phyloP scores from a whole-genome alignment of 1,284 basidiomycete genomes.

The Malassezia japonica region DNA sequence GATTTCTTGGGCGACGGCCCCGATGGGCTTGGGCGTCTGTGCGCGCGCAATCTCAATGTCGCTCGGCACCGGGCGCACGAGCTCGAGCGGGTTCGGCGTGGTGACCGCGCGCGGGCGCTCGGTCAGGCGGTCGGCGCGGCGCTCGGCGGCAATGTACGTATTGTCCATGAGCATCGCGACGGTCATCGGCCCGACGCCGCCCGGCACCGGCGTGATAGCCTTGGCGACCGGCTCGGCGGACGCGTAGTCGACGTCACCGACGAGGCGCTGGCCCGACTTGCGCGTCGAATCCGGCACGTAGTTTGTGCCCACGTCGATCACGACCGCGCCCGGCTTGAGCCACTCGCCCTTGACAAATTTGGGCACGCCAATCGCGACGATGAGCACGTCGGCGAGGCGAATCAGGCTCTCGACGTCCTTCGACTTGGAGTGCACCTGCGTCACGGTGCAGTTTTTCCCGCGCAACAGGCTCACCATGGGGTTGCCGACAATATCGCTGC shows the following conservation, averaged over 20 bases:
- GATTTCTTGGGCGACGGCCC: slow-evolving; percentile 75
- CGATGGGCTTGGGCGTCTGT: slow-evolving; percentile 82
- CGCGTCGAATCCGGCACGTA: slow-evolving; percentile 73
- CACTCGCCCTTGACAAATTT: slow-evolving; percentile 85
- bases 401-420: slow-evolving; percentile 64
- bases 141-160: slow-evolving; percentile 68
- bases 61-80: slow-evolving; percentile 64
- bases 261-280: slow-evolving; percentile 89
- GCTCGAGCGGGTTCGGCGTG: slow-evolving; percentile 67
- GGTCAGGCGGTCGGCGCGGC: slow-evolving; percentile 68
- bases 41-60: slow-evolving; percentile 95
- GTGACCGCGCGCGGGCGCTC: slow-evolving; percentile 56
- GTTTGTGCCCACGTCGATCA: slow-evolving; percentile 75
- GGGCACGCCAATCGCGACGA: slow-evolving; percentile 85
- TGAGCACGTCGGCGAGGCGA: slow-evolving; percentile 76
- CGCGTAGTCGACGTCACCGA: slow-evolving; percentile 86
- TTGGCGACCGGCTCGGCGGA: slow-evolving; percentile 69
- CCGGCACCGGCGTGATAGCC: slow-evolving; percentile 87
- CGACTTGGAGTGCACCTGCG: slow-evolving; percentile 89
- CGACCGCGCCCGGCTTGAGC: slow-evolving; percentile 78
- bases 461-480: slow-evolving; percentile 85
- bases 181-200: slow-evolving; percentile 96
- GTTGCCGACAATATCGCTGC: slow-evolving; percentile 95
- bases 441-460: slow-evolving; percentile 86
- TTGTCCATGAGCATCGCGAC: slow-evolving; percentile 98